A percentile compares a stretch with the other conserved stretches of the same genome.
Conservation (phyloP, 495 filamentous ascomycete species). For the Penicillium roqueforti region DNA sequence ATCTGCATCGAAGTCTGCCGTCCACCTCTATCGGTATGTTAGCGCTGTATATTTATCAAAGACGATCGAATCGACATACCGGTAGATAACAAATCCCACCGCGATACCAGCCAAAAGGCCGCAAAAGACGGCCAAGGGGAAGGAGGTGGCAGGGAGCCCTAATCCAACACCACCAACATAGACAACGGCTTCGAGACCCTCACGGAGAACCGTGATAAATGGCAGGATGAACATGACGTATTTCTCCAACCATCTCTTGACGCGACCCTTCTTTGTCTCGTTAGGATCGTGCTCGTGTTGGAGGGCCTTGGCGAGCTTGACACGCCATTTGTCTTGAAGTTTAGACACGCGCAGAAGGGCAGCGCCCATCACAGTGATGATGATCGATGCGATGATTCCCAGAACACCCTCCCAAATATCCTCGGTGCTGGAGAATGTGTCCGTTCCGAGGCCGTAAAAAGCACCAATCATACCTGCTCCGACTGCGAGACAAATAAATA, state of each 20-base stretch:
- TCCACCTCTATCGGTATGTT: constrained; percentile 45
- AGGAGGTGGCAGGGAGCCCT: constrained; percentile 64
- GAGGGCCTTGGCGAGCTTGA: constrained; percentile 67
- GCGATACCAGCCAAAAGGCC: constrained; percentile 59
- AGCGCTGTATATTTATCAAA: not conserved
- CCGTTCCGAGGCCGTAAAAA: constrained; percentile 67
- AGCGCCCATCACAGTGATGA: constrained; percentile 75
- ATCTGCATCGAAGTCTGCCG: constrained; percentile 64
- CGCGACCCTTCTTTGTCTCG: constrained; percentile 22
- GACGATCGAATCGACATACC: constrained; percentile 45
- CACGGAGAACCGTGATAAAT: constrained; percentile 77
- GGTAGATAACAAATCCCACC: constrained; percentile 72
- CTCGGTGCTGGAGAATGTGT: constrained; percentile 63
- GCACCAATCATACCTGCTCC: constrained; percentile 71
- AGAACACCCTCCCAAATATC: constrained; percentile 78
- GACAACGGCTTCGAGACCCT: constrained; percentile 77
- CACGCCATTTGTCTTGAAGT: constrained; percentile 79
- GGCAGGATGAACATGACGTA: constrained; percentile 80
- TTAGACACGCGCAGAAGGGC: constrained; percentile 78
- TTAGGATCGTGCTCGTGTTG: constrained; percentile 46
- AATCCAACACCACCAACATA: constrained; percentile 80
- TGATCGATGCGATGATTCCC: constrained; percentile 62
- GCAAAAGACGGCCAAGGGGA: constrained; percentile 68
- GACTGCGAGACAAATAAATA: constrained; percentile 63
- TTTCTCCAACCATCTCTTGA: constrained; percentile 66